phyloP scores from a whole-genome alignment of 164 flowering plant species.

The Umbellularia californica region DNA sequence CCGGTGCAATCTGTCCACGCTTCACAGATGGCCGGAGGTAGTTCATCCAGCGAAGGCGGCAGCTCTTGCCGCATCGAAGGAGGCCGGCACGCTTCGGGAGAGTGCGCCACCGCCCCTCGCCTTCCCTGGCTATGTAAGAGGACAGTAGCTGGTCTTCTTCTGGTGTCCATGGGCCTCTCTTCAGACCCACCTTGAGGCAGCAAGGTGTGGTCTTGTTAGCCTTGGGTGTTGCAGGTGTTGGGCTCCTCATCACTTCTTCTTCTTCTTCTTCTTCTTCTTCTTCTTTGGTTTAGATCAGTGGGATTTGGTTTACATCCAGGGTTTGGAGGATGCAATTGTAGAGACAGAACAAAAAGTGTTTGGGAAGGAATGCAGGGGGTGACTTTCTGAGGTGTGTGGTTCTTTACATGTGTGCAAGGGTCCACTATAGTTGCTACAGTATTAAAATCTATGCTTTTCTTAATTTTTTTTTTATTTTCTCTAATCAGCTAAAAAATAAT shows the following conservation, averaged over 20 bases:
- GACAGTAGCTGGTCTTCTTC: constrained; percentile 53
- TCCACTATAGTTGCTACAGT: too few species aligned
- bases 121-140: constrained; percentile 38
- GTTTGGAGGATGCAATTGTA: too few species aligned
- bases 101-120: constrained; percentile 62
- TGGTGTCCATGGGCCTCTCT: constrained; percentile 72
- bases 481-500: too few species aligned
- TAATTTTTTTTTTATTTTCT: too few species aligned
- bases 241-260: constrained; percentile 4
- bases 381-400: too few species aligned
- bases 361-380: too few species aligned
- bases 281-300: too few species aligned
- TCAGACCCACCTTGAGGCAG: constrained; percentile 46
- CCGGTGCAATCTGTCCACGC: constrained; percentile 66
- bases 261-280: background rate
- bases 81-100: constrained; percentile 61
- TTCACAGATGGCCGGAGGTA: constrained; percentile 67
- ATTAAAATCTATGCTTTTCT: too few species aligned
- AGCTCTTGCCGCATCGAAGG: constrained; percentile 72
- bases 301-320: too few species aligned
- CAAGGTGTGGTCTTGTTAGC: constrained; percentile 33
- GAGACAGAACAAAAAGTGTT: too few species aligned
- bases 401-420: too few species aligned
- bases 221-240: background rate
- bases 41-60: constrained; percentile 84